Evolutionary conservation across 768 basidiomycete genomes (phyloP).

Genomic region (Filobasidium floriforme): DNA sequence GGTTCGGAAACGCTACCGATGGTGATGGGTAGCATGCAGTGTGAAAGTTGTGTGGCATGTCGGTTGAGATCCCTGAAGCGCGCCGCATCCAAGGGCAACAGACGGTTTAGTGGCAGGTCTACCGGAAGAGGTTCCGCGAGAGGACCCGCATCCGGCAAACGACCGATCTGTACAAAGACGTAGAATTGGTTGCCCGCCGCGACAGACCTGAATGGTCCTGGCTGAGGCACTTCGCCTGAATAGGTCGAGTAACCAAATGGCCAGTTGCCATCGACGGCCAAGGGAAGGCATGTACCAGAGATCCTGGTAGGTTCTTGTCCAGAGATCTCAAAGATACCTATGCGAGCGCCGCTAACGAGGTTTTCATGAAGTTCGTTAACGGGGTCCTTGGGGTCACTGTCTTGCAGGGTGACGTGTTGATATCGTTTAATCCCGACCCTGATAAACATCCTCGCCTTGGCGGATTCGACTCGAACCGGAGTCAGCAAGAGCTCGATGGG

Average conservation of each 20-base stretch:
- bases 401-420: constrained; percentile 23
- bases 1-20: constrained; percentile 38
- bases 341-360: background rate
- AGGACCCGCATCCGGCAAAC: background rate
- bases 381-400: background rate
- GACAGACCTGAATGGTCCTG: background rate
- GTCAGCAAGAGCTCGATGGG: constrained; percentile 30
- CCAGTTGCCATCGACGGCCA: background rate
- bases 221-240: background rate
- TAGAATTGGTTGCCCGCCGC: background rate
- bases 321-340: constrained; percentile 2
- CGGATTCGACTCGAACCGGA: constrained; percentile 21
- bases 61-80: constrained; percentile 24
- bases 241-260: background rate
- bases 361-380: background rate
- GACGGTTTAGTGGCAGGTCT: background rate
- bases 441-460: constrained; percentile 24
- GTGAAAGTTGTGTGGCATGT: constrained; percentile 28
- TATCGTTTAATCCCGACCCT: constrained; percentile 29
- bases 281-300: background rate
- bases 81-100: constrained; percentile 11
- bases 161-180: constrained; percentile 2
- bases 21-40: constrained; percentile 31
- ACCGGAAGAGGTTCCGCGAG: background rate
- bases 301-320: constrained; percentile 3